Evolutionary conservation across 2,329 filamentous ascomycete genomes (phyloP), one percentile per base, ranked within the genome.

Genomic region (Clathrospora elynae): DNA sequence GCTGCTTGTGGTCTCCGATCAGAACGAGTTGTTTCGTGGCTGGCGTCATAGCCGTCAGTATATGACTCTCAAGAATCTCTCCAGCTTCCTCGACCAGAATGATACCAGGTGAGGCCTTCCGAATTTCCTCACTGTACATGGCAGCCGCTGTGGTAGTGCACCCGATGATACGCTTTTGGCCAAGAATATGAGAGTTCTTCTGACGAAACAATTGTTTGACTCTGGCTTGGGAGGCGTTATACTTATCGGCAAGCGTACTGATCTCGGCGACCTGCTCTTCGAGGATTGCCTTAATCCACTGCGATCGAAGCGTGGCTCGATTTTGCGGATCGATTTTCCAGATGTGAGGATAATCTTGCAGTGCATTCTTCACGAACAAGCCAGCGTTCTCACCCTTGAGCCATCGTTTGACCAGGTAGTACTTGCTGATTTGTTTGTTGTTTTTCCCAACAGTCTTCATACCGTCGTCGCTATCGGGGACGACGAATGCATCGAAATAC

Each of bases 1-100:
- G 75, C 49, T 90, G 87, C 41, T 85, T 79, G 60, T 90, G 86
- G 39, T 90, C 87, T 0, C 87, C 87, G 8, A 90, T 89, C 2
- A 88, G 64, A 0, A 89, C 77, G 1, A 88, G 61, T 25, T 89
- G 84, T 46, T 86, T 78, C 0, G 80, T 80, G 0, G 75, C 66
- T 0, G 76, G 62, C 0, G 74, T 72, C 42, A 89, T 55, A 0
- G 86, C 79, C 0, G 85, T 79, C 0, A 89, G 64, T 2, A 86
- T 73, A 51, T 89, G 86, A 2, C 77, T 75, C 61, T 90, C 86
- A 0, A 88, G 71, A 3, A 90, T 86, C 50, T 90, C 86, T 1
- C 85, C 86, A 0, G 85, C 86, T 64, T 90, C 86, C 61, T 90
- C 86, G 0, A 88, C 79, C 0, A 90, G 59, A 1, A 88, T 66